These are phyloP conservation scores for Metarhizium brunneum DNA, from an alignment of 2,329 filamentous ascomycete genomes.

Conservation along the genomic window DNA sequence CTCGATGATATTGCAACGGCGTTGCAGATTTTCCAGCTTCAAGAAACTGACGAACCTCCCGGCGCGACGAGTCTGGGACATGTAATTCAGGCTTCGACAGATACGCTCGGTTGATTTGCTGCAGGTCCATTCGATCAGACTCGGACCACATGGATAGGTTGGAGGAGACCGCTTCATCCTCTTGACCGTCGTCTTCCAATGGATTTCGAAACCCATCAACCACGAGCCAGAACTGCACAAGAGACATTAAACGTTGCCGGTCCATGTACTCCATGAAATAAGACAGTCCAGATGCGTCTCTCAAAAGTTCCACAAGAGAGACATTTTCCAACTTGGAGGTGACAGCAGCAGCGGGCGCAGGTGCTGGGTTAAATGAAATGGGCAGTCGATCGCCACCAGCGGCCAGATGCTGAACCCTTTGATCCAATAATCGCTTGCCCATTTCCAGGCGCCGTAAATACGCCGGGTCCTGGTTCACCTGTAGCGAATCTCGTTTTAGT, in stretches of 20 bases:
- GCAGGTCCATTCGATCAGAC: constrained; percentile 77
- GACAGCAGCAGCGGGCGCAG: constrained; percentile 17
- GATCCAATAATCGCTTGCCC: constrained; percentile 81
- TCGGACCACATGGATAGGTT: constrained; percentile 65
- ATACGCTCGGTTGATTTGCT: constrained; percentile 87
- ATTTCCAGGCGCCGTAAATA: constrained; percentile 88
- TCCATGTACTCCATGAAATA: constrained; percentile 99
- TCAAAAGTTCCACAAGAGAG: constrained; percentile 74
- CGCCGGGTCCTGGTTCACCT: constrained; percentile 72
- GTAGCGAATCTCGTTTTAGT: constrained; percentile 70
- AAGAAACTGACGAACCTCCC: constrained; percentile 67
- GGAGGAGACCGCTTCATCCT: constrained; percentile 55
- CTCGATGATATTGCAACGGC: constrained; percentile 71
- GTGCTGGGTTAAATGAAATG: constrained; percentile 15
- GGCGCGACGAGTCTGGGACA: constrained; percentile 59
- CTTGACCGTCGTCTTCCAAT: constrained; percentile 64
- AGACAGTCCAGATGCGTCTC: constrained; percentile 81
- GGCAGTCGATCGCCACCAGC: constrained; percentile 47
- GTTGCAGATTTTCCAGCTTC: constrained; percentile 68
- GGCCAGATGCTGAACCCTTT: constrained; percentile 75
- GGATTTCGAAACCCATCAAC: constrained; percentile 95
- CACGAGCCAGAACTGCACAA: constrained; percentile 97
- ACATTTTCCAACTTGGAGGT: constrained; percentile 64
- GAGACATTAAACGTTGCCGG: constrained; percentile 70
- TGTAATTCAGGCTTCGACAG: constrained; percentile 74